Percentiles rank a stretch among this genome's conserved stretches.
Evolutionary conservation across 208 protist species (phyloP).

Genomic region (Porcisia deanei): DNA sequence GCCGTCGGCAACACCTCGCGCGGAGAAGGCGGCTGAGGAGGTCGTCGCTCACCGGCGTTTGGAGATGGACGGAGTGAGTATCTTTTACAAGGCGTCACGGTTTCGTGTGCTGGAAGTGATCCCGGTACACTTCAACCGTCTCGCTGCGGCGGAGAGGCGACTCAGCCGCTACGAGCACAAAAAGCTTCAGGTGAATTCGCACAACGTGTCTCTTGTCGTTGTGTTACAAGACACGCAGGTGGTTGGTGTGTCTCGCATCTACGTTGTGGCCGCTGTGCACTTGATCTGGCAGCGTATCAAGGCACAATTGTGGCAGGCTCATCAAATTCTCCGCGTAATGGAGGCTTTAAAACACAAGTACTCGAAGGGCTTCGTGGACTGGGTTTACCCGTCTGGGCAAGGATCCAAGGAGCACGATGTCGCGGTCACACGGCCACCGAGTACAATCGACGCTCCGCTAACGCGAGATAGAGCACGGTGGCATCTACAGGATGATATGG

Average conservation of each 20-base stretch:
- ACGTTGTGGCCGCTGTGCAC: slow-evolving; percentile 74
- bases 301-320: slow-evolving; percentile 84
- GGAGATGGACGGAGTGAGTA: slow-evolving; percentile 86
- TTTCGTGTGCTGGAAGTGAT: slow-evolving; percentile 65
- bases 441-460: slow-evolving; percentile 18
- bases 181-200: slow-evolving; percentile 65
- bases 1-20: background rate
- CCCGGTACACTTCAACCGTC: slow-evolving; percentile 71
- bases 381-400: background rate
- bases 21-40: slow-evolving; percentile 1
- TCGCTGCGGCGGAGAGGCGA: slow-evolving; percentile 51
- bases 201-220: slow-evolving; percentile 84
- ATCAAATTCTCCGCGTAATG: slow-evolving; percentile 54
- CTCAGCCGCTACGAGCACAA: slow-evolving; percentile 68
- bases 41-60: slow-evolving; percentile 29
- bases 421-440: slow-evolving; percentile 12
- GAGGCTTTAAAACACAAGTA: slow-evolving; percentile 73
- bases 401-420: slow-evolving; percentile 9
- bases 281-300: slow-evolving; percentile 79
- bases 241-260: slow-evolving; percentile 34
- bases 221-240: slow-evolving; percentile 66
- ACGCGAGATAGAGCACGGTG: slow-evolving; percentile 3
- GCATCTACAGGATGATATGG: background rate
- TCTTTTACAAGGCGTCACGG: slow-evolving; percentile 68
- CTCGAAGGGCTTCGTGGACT: slow-evolving; percentile 21